Conservation (phyloP, 345 rosid species). For the Kandelia obovata region DNA sequence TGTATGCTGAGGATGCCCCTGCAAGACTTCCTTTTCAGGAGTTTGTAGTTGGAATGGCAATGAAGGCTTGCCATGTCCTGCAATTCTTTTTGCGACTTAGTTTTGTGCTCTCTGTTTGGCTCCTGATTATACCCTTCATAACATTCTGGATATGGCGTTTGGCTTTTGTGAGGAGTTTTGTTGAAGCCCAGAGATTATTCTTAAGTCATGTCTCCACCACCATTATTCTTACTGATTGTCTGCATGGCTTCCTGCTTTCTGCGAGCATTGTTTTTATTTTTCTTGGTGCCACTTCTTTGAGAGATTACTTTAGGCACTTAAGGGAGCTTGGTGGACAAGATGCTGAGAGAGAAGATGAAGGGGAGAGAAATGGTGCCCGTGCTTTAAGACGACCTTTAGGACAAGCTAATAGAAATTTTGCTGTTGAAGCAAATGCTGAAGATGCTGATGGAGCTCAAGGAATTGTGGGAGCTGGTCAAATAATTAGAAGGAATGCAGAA, state of each 20-base stretch:
- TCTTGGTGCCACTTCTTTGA: constrained; percentile 91
- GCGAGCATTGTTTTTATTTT: constrained; percentile 96
- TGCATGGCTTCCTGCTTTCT: constrained; percentile 96
- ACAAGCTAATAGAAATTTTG: constrained; percentile 74
- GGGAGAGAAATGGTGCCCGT: constrained; percentile 86
- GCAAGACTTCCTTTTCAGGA: constrained; percentile 98
- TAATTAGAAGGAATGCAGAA: constrained; percentile 81
- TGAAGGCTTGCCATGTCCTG: constrained; percentile 91
- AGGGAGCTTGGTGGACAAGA: constrained; percentile 95
- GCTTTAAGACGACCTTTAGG: constrained; percentile 72
- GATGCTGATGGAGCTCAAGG: constrained; percentile 78
- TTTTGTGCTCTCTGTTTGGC: constrained; percentile 96
- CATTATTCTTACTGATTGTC: constrained; percentile 86
- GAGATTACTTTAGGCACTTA: constrained; percentile 93
- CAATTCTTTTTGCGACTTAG: constrained; percentile 90
- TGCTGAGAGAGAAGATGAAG: constrained; percentile 91
- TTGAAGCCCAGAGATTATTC: constrained; percentile 89
- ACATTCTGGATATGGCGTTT: constrained; percentile 96
- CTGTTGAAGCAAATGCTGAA: constrained; percentile 73
- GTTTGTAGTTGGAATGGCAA: constrained; percentile 88
- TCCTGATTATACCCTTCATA: constrained; percentile 87
- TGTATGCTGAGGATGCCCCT: constrained; percentile 96
- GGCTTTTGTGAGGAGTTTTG: constrained; percentile 90
- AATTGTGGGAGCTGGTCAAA: constrained; percentile 73
- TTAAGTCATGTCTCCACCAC: constrained; percentile 86